phyloP scores from a whole-genome alignment of 106 monocot species.

The Phalaenopsis equestris region DNA sequence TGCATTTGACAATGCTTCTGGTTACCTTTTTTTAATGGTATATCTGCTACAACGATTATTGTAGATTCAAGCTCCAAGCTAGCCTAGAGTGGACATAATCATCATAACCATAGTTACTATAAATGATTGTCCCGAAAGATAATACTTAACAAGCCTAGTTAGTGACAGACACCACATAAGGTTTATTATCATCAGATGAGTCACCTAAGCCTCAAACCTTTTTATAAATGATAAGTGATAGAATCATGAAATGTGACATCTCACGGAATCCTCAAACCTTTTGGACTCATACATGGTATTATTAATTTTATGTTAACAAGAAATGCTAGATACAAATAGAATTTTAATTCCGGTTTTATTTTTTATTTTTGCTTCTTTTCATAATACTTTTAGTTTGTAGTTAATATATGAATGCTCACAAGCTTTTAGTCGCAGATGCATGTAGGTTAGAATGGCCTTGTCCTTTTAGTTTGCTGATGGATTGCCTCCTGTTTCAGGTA shows the following conservation, averaged over 20 bases:
- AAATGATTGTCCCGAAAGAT: too few relatives aligned
- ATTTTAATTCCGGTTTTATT: background rate
- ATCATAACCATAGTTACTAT: too few relatives aligned
- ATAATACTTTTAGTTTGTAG: background rate
- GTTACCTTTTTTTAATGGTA: background rate
- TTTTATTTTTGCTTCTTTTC: background rate
- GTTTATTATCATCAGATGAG: too few relatives aligned
- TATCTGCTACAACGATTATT: background rate
- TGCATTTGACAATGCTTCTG: background rate
- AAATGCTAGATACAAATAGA: background rate
- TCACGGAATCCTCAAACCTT: too few relatives aligned
- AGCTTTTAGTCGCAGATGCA: background rate
- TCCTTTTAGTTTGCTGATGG: constrained; percentile 1
- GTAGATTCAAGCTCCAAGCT: background rate
- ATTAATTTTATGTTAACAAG: background rate
- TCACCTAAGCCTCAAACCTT: too few relatives aligned
- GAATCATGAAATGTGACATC: too few relatives aligned
- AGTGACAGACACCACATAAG: too few relatives aligned
- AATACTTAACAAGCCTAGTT: too few relatives aligned
- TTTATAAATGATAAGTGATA: too few relatives aligned
- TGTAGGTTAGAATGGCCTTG: background rate
- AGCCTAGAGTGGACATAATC: too few relatives aligned
- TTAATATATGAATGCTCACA: background rate
- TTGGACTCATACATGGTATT: background rate
- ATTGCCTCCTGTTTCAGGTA: constrained; percentile 51